phyloP scores from a whole-genome alignment of 441 rosid species.

The Adansonia grandidieri region DNA sequence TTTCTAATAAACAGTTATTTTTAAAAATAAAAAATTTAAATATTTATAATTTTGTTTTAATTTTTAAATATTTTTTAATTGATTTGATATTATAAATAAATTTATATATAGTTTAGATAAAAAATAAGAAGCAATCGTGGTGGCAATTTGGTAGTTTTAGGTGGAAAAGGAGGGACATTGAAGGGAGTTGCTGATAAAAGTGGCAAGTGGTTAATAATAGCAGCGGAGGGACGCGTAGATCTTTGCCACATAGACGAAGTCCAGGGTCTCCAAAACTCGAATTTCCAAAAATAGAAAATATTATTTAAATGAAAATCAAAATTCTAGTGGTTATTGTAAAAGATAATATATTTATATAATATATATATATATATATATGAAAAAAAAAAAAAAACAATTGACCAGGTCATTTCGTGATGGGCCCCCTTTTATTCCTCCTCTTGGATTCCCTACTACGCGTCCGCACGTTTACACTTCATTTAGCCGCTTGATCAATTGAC shows the following conservation, averaged over 20 bases:
- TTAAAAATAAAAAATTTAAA: no score
- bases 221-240: slow-evolving; percentile 18
- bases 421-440: neutral
- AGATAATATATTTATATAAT: no score
- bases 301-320: neutral
- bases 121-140: neutral
- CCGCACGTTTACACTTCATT: slow-evolving; percentile 29
- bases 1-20: no score
- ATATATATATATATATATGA: no score
- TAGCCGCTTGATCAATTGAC: slow-evolving; percentile 7
- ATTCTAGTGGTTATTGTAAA: no score
- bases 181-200: slow-evolving; percentile 17
- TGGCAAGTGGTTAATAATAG: neutral
- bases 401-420: slow-evolving; percentile 32
- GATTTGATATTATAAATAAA: no score
- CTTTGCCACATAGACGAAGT: slow-evolving; percentile 7
- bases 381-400: neutral
- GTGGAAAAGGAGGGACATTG: neutral
- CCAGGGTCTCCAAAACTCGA: neutral
- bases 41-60: no score
- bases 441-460: slow-evolving; percentile 40
- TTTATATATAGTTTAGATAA: no score
- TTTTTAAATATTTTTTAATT: no score
- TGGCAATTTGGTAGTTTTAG: slow-evolving; percentile 24
- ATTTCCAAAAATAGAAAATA: neutral